Percentiles rank a stretch among this genome's conserved stretches.
Conservation (phyloP, 1,284 basidiomycete genomes). For the Cerrena zonata region DNA sequence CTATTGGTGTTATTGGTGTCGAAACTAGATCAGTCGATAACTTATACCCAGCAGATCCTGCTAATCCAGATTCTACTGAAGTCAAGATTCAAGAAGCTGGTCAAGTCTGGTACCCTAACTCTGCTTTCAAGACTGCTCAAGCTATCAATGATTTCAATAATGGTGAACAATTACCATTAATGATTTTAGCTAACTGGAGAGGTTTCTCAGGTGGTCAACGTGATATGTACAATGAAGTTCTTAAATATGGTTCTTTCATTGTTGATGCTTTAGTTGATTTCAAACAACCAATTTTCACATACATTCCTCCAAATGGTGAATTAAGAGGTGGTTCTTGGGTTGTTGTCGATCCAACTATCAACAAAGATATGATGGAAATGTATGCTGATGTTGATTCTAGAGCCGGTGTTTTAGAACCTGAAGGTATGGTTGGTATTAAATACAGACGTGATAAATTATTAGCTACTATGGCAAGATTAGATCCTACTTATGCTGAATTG, state of each 20-base stretch:
- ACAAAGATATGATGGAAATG: slow-evolving; percentile 98
- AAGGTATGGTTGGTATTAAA: slow-evolving; percentile 94
- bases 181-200: slow-evolving; percentile 99
- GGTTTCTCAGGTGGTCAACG: slow-evolving; percentile 99
- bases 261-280: slow-evolving; percentile 96
- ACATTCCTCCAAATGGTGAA: slow-evolving; percentile 97
- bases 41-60: slow-evolving; percentile 96
- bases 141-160: slow-evolving; percentile 99
- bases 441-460: slow-evolving; percentile 88
- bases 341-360: slow-evolving; percentile 96
- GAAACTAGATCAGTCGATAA: slow-evolving; percentile 97
- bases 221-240: slow-evolving; percentile 94
- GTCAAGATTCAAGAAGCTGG: slow-evolving; percentile 98
- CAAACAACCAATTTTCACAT: slow-evolving; percentile 98
- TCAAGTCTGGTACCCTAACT: slow-evolving; percentile 99
- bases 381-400: slow-evolving; percentile 93
- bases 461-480: slow-evolving; percentile 89
- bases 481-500: slow-evolving; percentile 75
- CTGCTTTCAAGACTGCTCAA: slow-evolving; percentile 99
- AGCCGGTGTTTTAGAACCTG: slow-evolving; percentile 95
- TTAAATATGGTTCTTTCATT: slow-evolving; percentile 94
- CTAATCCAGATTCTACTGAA: slow-evolving; percentile 95
- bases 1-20: slow-evolving; percentile 96
- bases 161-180: slow-evolving; percentile 91
- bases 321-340: slow-evolving; percentile 99